A percentile compares a stretch with the other conserved stretches of the same genome.
These are phyloP conservation scores for Rhododendron ovatum DNA, from an alignment of 148 eudicot genomes.

Conservation along the genomic window DNA sequence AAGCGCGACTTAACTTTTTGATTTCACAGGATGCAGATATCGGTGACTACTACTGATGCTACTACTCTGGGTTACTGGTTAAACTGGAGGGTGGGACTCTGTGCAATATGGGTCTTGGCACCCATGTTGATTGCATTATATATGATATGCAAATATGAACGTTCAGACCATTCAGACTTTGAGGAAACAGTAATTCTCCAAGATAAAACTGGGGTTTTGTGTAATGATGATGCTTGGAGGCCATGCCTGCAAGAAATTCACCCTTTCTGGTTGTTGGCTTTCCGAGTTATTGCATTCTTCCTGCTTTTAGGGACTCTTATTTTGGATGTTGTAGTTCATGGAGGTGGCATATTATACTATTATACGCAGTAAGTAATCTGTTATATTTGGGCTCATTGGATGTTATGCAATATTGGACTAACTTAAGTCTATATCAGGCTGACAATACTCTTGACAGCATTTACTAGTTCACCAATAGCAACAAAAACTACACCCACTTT, in stretches of 20 bases:
- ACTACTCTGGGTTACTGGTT: conserved; percentile 52
- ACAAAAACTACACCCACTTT: background rate
- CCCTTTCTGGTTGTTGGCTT: conserved; percentile 47
- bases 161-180: conserved; percentile 17
- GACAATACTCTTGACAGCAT: background rate
- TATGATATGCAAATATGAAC: conserved; percentile 56
- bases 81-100: conserved; percentile 45
- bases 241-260: conserved; percentile 50
- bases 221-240: conserved; percentile 50
- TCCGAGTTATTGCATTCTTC: conserved; percentile 40
- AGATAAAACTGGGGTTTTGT: conserved; percentile 13
- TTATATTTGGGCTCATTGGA: background rate
- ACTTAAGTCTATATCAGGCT: background rate
- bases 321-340: conserved; percentile 41
- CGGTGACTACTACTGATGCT: conserved; percentile 24
- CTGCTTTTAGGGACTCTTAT: conserved; percentile 30
- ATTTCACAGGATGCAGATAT: conserved; percentile 35
- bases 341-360: conserved; percentile 36
- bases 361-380: conserved; percentile 57
- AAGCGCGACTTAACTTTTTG: background rate
- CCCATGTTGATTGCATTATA: conserved; percentile 35
- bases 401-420: background rate
- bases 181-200: conserved; percentile 19
- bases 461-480: background rate
- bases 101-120: conserved; percentile 50